These are phyloP conservation scores for Haplosporangium sp. DNA, from an alignment of 371 early-diverging fungal species.

Conservation along the genomic window DNA sequence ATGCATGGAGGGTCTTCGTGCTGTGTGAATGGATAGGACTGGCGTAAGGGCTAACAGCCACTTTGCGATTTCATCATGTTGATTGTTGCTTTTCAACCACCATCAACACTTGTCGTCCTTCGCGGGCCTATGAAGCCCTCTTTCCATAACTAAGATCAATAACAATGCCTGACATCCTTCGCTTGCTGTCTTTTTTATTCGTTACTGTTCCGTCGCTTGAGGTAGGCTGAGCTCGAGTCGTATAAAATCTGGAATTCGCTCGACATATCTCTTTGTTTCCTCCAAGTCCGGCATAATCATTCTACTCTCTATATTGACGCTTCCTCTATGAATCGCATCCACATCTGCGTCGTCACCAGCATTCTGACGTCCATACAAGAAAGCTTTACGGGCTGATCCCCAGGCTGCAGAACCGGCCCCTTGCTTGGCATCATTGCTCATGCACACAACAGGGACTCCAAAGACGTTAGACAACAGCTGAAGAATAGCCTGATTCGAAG, in stretches of 20 bases:
- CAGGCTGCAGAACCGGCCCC: constrained; percentile 54
- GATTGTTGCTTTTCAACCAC: too few relatives aligned
- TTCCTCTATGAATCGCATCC: not conserved
- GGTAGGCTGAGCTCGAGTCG: constrained; percentile 10
- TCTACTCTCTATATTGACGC: constrained; percentile 16
- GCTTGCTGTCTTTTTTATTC: not conserved
- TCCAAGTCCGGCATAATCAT: constrained; percentile 20
- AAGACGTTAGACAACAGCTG: constrained; percentile 78
- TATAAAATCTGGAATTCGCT: constrained; percentile 23
- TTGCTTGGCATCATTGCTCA: constrained; percentile 15
- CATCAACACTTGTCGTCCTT: too few relatives aligned
- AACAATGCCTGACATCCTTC: not conserved
- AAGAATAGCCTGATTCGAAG: constrained; percentile 66
- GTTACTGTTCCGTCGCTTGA: not conserved
- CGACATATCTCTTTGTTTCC: constrained; percentile 29
- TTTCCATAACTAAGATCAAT: not conserved
- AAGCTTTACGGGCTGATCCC: constrained; percentile 55
- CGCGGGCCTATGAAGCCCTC: too few relatives aligned
- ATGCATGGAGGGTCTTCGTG: too few relatives aligned
- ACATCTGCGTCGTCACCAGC: not conserved
- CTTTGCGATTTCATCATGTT: too few relatives aligned
- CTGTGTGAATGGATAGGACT: too few relatives aligned
- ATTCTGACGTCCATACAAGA: constrained; percentile 11
- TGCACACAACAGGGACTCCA: constrained; percentile 70
- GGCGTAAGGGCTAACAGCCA: too few relatives aligned